Evolutionary conservation across 1,284 basidiomycete species (phyloP).

Genomic region (Spongispora temasekensis): DNA sequence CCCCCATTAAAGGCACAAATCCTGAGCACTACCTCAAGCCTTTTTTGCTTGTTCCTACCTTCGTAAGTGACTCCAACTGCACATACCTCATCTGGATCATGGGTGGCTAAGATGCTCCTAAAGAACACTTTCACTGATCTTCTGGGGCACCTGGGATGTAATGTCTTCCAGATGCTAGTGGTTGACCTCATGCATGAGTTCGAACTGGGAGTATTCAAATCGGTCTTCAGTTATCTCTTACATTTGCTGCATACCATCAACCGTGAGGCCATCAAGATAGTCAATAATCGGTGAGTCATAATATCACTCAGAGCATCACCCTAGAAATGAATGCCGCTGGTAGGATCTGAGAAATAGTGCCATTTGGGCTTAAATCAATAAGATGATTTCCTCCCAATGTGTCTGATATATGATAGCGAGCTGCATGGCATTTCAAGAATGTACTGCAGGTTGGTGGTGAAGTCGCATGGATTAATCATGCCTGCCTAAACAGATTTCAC

Average conservation of each 20-base stretch:
- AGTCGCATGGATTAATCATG: not conserved
- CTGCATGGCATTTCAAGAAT: not conserved
- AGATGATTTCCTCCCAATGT: not conserved
- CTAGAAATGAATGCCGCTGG: no score
- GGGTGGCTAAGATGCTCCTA: not conserved
- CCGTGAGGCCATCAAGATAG: not conserved
- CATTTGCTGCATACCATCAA: not conserved
- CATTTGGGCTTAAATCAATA: not conserved
- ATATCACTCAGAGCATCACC: no score
- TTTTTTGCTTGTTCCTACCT: not conserved
- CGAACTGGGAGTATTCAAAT: not conserved
- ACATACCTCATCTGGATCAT: not conserved
- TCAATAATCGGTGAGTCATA: not conserved
- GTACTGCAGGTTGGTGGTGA: not conserved
- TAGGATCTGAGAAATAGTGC: no score
- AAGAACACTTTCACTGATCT: not conserved
- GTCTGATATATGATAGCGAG: not conserved
- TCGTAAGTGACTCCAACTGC: not conserved
- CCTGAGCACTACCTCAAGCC: not conserved
- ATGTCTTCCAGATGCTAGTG: not conserved
- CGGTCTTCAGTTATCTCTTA: not conserved
- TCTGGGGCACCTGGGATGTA: not conserved
- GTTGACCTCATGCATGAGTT: not conserved
- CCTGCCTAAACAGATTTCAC: not conserved
- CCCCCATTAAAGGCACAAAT: not conserved